These are phyloP conservation scores for Trametes pubescens DNA, from an alignment of 1,284 basidiomycete species.

Conservation along the genomic window DNA sequence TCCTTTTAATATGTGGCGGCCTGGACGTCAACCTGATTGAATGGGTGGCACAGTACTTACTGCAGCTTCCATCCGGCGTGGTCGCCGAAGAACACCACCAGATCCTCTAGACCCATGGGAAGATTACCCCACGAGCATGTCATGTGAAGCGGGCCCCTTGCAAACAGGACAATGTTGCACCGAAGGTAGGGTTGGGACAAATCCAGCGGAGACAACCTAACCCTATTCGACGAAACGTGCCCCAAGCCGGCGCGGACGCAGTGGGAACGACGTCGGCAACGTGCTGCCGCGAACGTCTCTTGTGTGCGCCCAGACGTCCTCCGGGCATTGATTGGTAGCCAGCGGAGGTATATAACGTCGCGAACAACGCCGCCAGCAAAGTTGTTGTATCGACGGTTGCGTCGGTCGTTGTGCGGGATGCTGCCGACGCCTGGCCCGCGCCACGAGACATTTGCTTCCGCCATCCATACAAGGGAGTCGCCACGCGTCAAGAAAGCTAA, in stretches of 20 bases:
- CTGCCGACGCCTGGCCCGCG: slow-evolving; percentile 6
- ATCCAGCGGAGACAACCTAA: slow-evolving; percentile 5
- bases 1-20: slow-evolving; percentile 11
- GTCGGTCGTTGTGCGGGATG: slow-evolving; percentile 9
- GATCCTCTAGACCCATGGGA: slow-evolving; percentile 3
- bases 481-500: slow-evolving; percentile 30
- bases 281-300: slow-evolving; percentile 12
- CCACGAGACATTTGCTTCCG: slow-evolving; percentile 24
- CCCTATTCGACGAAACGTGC: slow-evolving; percentile 10
- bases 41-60: slow-evolving; percentile 27
- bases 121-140: background rate
- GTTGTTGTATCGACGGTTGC: slow-evolving; percentile 7
- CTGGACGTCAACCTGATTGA: slow-evolving; percentile 10
- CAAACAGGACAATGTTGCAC: slow-evolving; percentile 14
- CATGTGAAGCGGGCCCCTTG: background rate
- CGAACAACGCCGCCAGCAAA: slow-evolving; percentile 8
- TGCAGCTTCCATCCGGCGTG: slow-evolving; percentile 3
- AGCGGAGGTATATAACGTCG: slow-evolving; percentile 20
- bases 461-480: slow-evolving; percentile 30
- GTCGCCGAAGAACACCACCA: background rate
- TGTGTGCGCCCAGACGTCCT: slow-evolving; percentile 15
- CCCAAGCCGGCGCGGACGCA: slow-evolving; percentile 5
- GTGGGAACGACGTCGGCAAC: slow-evolving; percentile 16
- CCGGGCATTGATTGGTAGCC: slow-evolving; percentile 24
- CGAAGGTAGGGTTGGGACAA: slow-evolving; percentile 14